These are phyloP conservation scores for Trichomonascaceae sp. DNA, from an alignment of 1,139 yeast species.

Conservation along the genomic window DNA sequence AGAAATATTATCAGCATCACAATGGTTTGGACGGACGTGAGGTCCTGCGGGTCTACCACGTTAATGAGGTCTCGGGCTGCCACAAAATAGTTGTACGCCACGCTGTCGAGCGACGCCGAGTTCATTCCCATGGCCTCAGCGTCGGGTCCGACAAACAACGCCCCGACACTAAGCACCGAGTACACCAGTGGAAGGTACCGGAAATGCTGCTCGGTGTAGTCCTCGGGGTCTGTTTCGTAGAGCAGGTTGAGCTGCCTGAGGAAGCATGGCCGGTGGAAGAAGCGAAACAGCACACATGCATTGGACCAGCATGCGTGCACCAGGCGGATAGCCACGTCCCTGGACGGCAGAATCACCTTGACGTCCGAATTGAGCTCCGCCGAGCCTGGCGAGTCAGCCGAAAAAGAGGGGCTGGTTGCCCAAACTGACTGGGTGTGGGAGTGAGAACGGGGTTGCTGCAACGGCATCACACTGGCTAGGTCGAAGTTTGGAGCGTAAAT, in stretches of 20 bases:
- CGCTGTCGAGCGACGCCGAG: constrained; percentile 21
- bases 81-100: constrained; percentile 70
- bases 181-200: constrained; percentile 69
- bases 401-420: constrained; percentile 1
- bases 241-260: constrained; percentile 42
- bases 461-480: constrained; percentile 14
- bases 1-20: constrained; percentile 54
- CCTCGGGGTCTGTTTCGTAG: constrained; percentile 53
- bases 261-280: constrained; percentile 75
- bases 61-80: constrained; percentile 73
- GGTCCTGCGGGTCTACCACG: constrained; percentile 46
- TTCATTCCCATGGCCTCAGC: constrained; percentile 18
- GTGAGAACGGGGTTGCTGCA: too few species aligned
- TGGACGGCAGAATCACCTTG: constrained; percentile 61
- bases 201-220: constrained; percentile 62
- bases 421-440: too few species aligned
- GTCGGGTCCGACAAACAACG: constrained; percentile 40
- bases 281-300: constrained; percentile 73
- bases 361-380: constrained; percentile 20
- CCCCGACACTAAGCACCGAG: constrained; percentile 60
- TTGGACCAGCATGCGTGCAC: constrained; percentile 73
- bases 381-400: constrained; percentile 4
- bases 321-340: constrained; percentile 55
- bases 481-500: constrained; percentile 36
- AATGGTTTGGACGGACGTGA: constrained; percentile 62